Evolutionary conservation across 306 rosid genomes (phyloP).

Genomic region (Pueraria montana): DNA sequence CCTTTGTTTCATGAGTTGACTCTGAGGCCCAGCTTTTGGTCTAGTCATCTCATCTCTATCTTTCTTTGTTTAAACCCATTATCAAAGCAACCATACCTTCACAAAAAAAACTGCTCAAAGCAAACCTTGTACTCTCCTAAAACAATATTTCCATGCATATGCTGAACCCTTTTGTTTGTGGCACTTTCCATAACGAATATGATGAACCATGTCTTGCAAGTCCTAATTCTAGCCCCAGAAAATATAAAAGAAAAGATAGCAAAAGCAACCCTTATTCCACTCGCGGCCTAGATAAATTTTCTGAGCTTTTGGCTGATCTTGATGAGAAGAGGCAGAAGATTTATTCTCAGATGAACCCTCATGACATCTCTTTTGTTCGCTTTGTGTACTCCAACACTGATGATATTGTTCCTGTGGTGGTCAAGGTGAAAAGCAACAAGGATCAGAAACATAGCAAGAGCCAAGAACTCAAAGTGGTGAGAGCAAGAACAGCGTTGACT

Average conservation of each 20-base stretch:
- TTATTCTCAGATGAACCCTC: conserved; percentile 66
- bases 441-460: conserved; percentile 50
- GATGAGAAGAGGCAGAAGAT: conserved; percentile 77
- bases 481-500: conserved; percentile 38
- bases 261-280: conserved; percentile 74
- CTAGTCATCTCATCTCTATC: conserved; percentile 41
- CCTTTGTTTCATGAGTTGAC: conserved; percentile 52
- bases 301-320: conserved; percentile 81
- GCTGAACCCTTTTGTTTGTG: conserved; percentile 70
- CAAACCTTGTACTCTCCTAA: background rate
- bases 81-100: conserved; percentile 2
- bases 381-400: conserved; percentile 72
- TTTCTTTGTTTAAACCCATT: conserved; percentile 34
- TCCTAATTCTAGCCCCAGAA: conserved; percentile 57
- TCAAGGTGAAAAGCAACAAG: conserved; percentile 69
- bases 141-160: conserved; percentile 44
- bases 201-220: conserved; percentile 48
- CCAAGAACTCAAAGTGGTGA: conserved; percentile 52
- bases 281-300: conserved; percentile 89
- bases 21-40: background rate
- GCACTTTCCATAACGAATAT: conserved; percentile 53
- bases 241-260: conserved; percentile 53
- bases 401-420: conserved; percentile 80
- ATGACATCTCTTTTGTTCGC: conserved; percentile 70
- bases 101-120: background rate